Base-by-base conservation (phyloP, 345 rosid genomes). In the Moringa oleifera region DNA sequence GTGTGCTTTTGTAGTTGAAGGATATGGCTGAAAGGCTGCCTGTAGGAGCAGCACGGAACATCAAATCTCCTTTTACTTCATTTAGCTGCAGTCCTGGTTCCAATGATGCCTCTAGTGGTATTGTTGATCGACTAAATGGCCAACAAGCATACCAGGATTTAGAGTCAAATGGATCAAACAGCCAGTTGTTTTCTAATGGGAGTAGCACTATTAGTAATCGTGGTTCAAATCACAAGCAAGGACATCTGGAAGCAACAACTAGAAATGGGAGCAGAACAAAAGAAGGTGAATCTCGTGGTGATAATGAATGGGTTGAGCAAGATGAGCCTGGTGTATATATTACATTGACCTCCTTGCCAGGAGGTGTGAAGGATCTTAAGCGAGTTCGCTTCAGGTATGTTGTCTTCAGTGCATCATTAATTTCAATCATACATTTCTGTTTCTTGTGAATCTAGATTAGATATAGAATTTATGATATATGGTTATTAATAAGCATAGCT, bases 321-420 rank as follows among this genome's bases (percentile, higher is more conserved):
- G 96, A 89, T 64, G 97, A 95, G 73, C 94, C 91, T 37, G 98
- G 99, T 63, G 98, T 95, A 18, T 91, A 91, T 72, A 89, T 95
- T 37, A 95, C 99, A 58, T 88, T 95, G 50, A 89, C 89, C 57
- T 85, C 96, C 28, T 79, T 88, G 28, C 81, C 90, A 2, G 97
- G 96, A 31, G 96, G 95, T 63, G 83, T 69, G 59, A 91, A 89
- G 75, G 97, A 95, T 82, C 94, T 95, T 60, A 91, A 95, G 79
- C 89, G 97, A 56, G 99, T 95, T 53, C 97, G 99, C 68, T 95
- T 95, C 84, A 95, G 99, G 97, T 95, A 79, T 31, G 71, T 50
- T 59, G 19, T 58, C 65, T 53, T 61, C 9, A 19, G 6, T 47
- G 55, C 18, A 2, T 25, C 52, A 28, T 50, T 59, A 11, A 20